phyloP scores from a whole-genome alignment of 164 flowering plant species.

The Saururus chinensis region DNA sequence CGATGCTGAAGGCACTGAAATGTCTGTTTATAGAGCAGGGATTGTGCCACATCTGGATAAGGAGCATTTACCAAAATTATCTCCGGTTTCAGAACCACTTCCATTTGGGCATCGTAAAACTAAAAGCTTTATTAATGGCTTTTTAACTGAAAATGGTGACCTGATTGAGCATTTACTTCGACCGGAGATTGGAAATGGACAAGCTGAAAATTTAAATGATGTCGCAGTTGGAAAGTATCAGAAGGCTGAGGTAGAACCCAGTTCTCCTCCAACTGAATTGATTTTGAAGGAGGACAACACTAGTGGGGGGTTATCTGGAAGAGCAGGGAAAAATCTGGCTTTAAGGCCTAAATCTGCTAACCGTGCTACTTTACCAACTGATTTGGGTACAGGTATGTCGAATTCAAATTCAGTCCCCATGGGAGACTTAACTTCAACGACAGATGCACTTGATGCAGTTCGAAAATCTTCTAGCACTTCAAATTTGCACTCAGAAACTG shows the following conservation, averaged over 20 bases:
- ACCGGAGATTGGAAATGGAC: constrained; percentile 19
- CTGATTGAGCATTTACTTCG: constrained; percentile 11
- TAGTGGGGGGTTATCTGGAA: constrained; percentile 43
- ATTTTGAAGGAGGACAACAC: constrained; percentile 47
- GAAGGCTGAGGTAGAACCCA: constrained; percentile 42
- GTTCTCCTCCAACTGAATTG: constrained; percentile 29
- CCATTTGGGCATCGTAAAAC: constrained; percentile 38
- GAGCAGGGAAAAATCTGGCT: constrained; percentile 57
- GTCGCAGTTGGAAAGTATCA: constrained; percentile 53
- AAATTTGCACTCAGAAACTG: constrained; percentile 44
- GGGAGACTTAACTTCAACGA: constrained; percentile 24
- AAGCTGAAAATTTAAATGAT: constrained; percentile 30
- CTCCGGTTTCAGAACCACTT: constrained; percentile 22
- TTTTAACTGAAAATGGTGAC: constrained; percentile 25
- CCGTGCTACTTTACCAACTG: constrained; percentile 24
- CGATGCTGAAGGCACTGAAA: constrained; percentile 38
- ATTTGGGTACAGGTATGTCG: constrained; percentile 23
- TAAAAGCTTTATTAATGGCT: constrained; percentile 44
- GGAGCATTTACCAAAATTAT: constrained; percentile 18
- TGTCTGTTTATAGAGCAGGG: constrained; percentile 39
- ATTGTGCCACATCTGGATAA: constrained; percentile 32
- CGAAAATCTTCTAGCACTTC: constrained; percentile 75
- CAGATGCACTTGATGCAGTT: constrained; percentile 34
- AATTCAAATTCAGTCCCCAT: constrained; percentile 14
- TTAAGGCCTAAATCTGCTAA: constrained; percentile 53